Evolutionary conservation across 345 rosid species (phyloP), one percentile per base, ranked within the genome.

Genomic region (Melaleuca quinquenervia): DNA sequence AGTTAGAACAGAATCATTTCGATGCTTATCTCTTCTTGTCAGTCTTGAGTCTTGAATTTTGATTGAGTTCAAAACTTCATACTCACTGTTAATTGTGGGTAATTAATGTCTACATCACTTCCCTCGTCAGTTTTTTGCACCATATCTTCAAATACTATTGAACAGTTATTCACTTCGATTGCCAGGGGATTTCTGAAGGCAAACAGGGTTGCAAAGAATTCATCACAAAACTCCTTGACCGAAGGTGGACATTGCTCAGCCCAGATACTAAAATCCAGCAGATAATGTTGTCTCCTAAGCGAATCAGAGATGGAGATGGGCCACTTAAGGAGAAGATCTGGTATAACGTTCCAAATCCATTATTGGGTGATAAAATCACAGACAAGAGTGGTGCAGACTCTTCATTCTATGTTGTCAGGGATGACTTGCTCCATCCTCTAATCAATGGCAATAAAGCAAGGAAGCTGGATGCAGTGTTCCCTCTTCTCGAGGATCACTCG

Each of bases 371-470:
- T 76, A 87, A 86, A 27, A 7, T 91, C 86, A 64, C 75, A 1
- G 84, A 76, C 82, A 80, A 84, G 48, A 87, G 74, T 32, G 52
- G 85, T 86, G 87, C 82, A 86, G 89, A 86, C 21, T 88, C 90
- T 4, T 92, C 91, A 83, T 97, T 95, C 86, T 97, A 93, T 87
- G 84, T 97, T 53, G 90, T 95, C 49, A 93, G 98, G 93, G 99
- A 95, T 87, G 99, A 95, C 91, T 93, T 97, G 88, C 88, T 95
- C 90, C 98, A 95, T 89, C 98, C 99, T 26, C 90, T 94, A 87
- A 92, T 96, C 24, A 96, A 95, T 89, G 98, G 98, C 87, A 97
- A 96, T 88, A 96, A 97, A 88, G 97, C 97, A 15, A 94, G 99
- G 88, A 97, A 97, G 90, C 90, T 96, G 70, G 99, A 97, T 82